Percentiles rank a stretch among this genome's conserved stretches.
Evolutionary conservation across 2,329 filamentous ascomycete species (phyloP).

Genomic region (Sclerotinia subarctica): DNA sequence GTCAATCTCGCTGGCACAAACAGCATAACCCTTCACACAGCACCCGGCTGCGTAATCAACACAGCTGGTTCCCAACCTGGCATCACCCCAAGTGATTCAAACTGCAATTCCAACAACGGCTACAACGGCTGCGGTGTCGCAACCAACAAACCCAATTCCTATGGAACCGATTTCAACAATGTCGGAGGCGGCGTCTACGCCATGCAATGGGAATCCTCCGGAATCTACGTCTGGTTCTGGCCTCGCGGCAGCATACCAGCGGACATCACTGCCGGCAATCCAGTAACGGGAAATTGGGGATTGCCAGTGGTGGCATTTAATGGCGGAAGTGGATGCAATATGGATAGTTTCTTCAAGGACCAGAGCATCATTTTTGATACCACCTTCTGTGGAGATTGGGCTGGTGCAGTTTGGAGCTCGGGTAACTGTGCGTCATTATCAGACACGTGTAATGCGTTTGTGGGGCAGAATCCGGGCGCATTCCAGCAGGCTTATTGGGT

Average conservation of each 20-base stretch:
- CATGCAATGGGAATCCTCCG: constrained; percentile 69
- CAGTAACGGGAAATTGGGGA: constrained; percentile 65
- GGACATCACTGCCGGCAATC: constrained; percentile 58
- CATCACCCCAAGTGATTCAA: constrained; percentile 43
- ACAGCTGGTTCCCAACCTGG: constrained; percentile 47
- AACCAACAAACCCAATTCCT: constrained; percentile 52
- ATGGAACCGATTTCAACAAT: constrained; percentile 69
- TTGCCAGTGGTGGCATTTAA: constrained; percentile 67
- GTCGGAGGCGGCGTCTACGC: constrained; percentile 68
- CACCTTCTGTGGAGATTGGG: constrained; percentile 16
- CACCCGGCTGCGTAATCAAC: constrained; percentile 55
- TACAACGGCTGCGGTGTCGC: constrained; percentile 58
- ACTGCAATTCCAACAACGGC: constrained; percentile 55
- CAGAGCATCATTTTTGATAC: constrained; percentile 13
- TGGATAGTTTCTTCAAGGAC: neutral
- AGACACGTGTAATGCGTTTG: neutral
- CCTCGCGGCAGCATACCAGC: constrained; percentile 59
- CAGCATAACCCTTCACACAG: constrained; percentile 66
- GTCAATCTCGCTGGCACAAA: constrained; percentile 61
- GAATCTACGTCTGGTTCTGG: constrained; percentile 83
- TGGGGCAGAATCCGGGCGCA: neutral
- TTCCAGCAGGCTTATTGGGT: constrained; percentile 8
- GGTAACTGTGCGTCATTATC: no score
- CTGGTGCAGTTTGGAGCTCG: neutral
- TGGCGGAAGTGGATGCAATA: constrained; percentile 41